These are phyloP conservation scores for Arachis monticola DNA, from an alignment of 331 rosid genomes.

Conservation along the genomic window DNA sequence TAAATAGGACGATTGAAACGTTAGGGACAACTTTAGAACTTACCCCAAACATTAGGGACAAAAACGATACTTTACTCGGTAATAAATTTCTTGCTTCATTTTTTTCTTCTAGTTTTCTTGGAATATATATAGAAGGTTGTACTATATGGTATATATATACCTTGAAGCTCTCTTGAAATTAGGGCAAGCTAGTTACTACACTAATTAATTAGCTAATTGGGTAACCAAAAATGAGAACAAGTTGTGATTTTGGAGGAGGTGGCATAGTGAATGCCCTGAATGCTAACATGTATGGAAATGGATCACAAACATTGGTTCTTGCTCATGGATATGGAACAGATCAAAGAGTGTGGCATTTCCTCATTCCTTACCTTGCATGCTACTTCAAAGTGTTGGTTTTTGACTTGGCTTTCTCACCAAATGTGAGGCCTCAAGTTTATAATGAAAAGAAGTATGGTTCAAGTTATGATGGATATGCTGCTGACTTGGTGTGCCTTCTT, in stretches of 20 bases:
- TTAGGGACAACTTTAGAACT: too few relatives aligned
- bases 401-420: slow-evolving; percentile 54
- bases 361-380: slow-evolving; percentile 49
- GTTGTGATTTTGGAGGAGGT: slow-evolving; percentile 31
- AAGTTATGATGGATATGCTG: slow-evolving; percentile 44
- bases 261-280: slow-evolving; percentile 47
- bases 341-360: slow-evolving; percentile 47
- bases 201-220: neutral
- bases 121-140: neutral
- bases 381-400: slow-evolving; percentile 59
- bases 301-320: slow-evolving; percentile 49
- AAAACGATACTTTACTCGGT: too few relatives aligned
- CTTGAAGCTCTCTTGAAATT: neutral
- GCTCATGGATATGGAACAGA: slow-evolving; percentile 57
- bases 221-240: slow-evolving; percentile 36
- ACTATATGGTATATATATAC: neutral
- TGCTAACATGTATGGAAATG: slow-evolving; percentile 53
- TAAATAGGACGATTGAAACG: too few relatives aligned
- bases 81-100: too few relatives aligned
- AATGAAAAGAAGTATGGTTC: slow-evolving; percentile 42
- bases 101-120: neutral
- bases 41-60: too few relatives aligned
- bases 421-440: slow-evolving; percentile 34
- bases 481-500: slow-evolving; percentile 55
- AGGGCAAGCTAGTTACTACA: neutral